Conservation (phyloP, 768 basidiomycete species). For the Phlebiopsis flavidoalba region DNA sequence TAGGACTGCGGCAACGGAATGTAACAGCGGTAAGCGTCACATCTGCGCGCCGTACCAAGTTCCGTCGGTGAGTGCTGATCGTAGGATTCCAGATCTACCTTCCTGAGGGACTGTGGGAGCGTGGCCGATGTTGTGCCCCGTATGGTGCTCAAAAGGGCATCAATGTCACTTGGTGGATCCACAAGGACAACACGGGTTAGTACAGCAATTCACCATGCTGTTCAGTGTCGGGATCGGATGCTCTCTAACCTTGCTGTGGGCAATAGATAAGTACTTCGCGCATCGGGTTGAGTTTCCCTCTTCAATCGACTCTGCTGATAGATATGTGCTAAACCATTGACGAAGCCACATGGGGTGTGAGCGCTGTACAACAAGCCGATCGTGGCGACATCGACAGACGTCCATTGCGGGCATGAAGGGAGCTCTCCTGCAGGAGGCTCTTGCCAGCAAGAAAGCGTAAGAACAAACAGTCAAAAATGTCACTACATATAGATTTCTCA, state of each 20-base stretch:
- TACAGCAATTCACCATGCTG: slow-evolving; percentile 4
- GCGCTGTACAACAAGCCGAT: slow-evolving; percentile 65
- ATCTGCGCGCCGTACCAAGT: neutral
- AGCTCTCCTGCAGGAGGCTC: slow-evolving; percentile 42
- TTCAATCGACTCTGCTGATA: neutral
- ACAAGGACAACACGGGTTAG: slow-evolving; percentile 77
- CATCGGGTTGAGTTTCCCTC: slow-evolving; percentile 57
- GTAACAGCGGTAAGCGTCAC: slow-evolving; percentile 63
- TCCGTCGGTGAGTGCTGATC: neutral
- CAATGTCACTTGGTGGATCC: slow-evolving; percentile 85
- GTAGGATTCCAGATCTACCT: slow-evolving; percentile 60
- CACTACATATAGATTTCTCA: slow-evolving; percentile 5
- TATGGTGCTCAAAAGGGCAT: slow-evolving; percentile 65
- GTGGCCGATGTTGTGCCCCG: slow-evolving; percentile 75
- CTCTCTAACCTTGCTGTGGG: neutral
- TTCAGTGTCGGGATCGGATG: neutral
- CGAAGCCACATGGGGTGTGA: slow-evolving; percentile 84
- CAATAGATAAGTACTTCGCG: slow-evolving; percentile 84
- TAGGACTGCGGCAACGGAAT: slow-evolving; percentile 96
- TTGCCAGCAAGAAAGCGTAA: slow-evolving; percentile 25
- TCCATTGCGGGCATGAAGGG: slow-evolving; percentile 63
- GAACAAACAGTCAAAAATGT: neutral
- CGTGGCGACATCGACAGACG: slow-evolving; percentile 73
- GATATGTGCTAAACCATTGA: neutral
- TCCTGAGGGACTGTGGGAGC: slow-evolving; percentile 74